Evolutionary conservation across 441 rosid genomes (phyloP), one percentile per base, ranked within the genome.

Genomic region (Kokia cookei): DNA sequence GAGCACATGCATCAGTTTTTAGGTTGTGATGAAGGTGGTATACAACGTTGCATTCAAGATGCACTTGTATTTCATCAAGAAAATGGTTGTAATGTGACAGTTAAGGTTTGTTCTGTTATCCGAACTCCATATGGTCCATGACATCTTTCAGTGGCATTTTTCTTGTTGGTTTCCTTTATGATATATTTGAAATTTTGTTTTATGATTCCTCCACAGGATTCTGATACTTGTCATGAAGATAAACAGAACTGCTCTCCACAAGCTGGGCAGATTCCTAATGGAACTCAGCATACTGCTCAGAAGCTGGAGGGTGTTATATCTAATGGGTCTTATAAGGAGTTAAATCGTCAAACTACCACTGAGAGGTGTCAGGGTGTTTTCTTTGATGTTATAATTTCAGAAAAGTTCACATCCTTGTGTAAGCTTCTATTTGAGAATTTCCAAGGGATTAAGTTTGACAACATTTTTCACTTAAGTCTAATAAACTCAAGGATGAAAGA

Each of bases 401-500:
- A 90, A 80, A 88, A 90, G 78, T 95, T 93, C 83, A 82, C 85
- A 48, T 89, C 80, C 69, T 78, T 95, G 27, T 93, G 90, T 80
- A 89, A 89, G 82, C 85, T 93, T 74, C 77, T 95, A 8, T 77
- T 78, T 61, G 94, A 90, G 81, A 88, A 88, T 84, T 84, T 93
- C 79, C 84, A 85, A 82, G 98, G 88, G 71, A 76, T 77, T 77
- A 89, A 86, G 84, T 70, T 80, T 60, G 94, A 88, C 71, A 81
- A 77, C 54, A 48, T 95, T 73, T 76, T 86, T 24, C 77, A 86
- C 83, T 84, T 88, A 65, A 82, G 69, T 79, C 65, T 77, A 72
- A 82, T 95, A 85, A 78, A 91, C 81, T 75, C 77, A 66, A 89
- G 89, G 85, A 89, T 91, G 98, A 90, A 86, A 79, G 89, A 86